phyloP scores from a whole-genome alignment of 164 flowering plant genomes.

The Aristolochia contorta region DNA sequence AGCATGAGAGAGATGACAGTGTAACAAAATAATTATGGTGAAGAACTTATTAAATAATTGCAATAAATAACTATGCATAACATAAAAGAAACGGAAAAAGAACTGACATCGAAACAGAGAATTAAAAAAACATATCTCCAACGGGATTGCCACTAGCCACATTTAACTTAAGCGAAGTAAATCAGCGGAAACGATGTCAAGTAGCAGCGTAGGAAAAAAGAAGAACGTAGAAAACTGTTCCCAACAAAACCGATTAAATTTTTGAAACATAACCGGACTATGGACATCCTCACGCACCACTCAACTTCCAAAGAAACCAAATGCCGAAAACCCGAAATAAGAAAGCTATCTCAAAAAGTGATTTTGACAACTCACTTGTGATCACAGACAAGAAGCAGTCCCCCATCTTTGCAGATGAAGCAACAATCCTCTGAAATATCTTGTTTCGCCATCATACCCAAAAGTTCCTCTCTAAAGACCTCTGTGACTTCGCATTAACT shows the following conservation, averaged over 20 bases:
- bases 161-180: too few relatives aligned
- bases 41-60: too few relatives aligned
- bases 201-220: background rate
- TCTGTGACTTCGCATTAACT: too few relatives aligned
- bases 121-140: too few relatives aligned
- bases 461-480: too few relatives aligned
- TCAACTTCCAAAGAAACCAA: background rate
- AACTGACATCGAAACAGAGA: too few relatives aligned
- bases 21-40: too few relatives aligned
- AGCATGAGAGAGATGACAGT: too few relatives aligned
- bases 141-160: too few relatives aligned
- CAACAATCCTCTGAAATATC: slow-evolving; percentile 45
- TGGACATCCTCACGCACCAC: background rate
- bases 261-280: background rate
- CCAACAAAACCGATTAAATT: background rate
- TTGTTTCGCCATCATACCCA: slow-evolving; percentile 13
- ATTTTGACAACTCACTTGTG: slow-evolving; percentile 26
- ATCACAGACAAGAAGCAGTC: slow-evolving; percentile 38
- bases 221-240: background rate
- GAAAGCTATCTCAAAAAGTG: background rate
- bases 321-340: background rate
- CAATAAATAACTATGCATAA: too few relatives aligned
- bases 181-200: too few relatives aligned
- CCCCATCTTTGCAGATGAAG: slow-evolving; percentile 67
- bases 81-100: too few relatives aligned